These are phyloP conservation scores for Hypomyces rosellus DNA, from an alignment of 2,329 filamentous ascomycete genomes.

Conservation along the genomic window DNA sequence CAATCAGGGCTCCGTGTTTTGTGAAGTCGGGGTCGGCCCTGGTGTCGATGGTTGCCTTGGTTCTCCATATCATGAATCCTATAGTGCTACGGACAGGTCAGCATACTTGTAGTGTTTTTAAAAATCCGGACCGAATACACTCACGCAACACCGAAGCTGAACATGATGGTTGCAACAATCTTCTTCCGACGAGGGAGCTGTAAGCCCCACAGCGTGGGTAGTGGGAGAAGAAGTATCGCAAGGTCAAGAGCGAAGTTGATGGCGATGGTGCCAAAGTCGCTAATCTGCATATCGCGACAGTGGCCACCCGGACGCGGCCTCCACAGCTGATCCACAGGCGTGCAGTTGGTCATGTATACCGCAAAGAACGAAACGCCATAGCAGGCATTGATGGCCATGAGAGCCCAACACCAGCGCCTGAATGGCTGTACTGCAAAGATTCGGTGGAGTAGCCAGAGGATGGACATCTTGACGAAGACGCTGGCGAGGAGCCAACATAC, in stretches of 20 bases:
- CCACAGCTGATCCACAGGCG: conserved; percentile 26
- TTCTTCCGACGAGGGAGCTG: conserved; percentile 34
- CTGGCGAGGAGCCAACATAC: conserved; percentile 24
- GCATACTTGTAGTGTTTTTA: neutral
- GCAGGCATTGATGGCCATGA: conserved; percentile 18
- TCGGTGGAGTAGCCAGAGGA: conserved; percentile 25
- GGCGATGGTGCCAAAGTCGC: conserved; percentile 18
- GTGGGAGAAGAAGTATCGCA: conserved; percentile 34
- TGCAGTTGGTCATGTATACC: conserved; percentile 26
- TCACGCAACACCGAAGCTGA: conserved; percentile 27
- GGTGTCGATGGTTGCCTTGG: conserved; percentile 22
- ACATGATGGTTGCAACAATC: conserved; percentile 24
- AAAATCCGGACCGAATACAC: conserved; percentile 6
- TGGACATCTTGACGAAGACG: conserved; percentile 25
- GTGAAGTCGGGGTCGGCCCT: conserved; percentile 16
- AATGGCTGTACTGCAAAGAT: conserved; percentile 24
- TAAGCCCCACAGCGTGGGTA: conserved; percentile 36
- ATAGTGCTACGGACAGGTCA: conserved; percentile 22
- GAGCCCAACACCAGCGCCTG: conserved; percentile 18
- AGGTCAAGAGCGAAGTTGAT: conserved; percentile 24
- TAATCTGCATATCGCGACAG: conserved; percentile 28
- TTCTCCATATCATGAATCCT: conserved; percentile 32
- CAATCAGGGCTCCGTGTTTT: conserved; percentile 24
- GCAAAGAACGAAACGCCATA: conserved; percentile 25
- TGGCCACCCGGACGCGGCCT: conserved; percentile 24